These are phyloP conservation scores for Aspergillus chevalieri DNA, from an alignment of 2,329 filamentous ascomycete genomes.

Conservation along the genomic window DNA sequence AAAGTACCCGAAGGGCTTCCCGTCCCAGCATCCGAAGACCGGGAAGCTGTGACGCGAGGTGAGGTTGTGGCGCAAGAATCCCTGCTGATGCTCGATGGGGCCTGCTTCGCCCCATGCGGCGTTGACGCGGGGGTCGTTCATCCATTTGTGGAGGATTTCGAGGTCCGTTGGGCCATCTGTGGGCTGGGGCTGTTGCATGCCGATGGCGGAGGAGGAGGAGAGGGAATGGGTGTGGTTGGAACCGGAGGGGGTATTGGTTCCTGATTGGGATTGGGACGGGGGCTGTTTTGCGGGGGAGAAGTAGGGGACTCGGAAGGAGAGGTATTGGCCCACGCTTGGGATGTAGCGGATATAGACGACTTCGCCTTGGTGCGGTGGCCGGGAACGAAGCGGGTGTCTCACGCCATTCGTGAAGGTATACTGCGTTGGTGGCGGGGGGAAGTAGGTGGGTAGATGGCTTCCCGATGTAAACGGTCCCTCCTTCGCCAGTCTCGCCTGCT, in stretches of 20 bases:
- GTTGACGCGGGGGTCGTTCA: constrained; percentile 75
- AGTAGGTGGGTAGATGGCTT: constrained; percentile 85
- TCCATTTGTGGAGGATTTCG: constrained; percentile 76
- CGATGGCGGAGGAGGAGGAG: constrained; percentile 29
- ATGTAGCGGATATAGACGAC: constrained; percentile 86
- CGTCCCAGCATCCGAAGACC: constrained; percentile 88
- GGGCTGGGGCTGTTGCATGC: constrained; percentile 29
- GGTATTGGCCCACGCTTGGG: constrained; percentile 72
- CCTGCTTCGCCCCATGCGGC: constrained; percentile 74
- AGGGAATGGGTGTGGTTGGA: constrained; percentile 18
- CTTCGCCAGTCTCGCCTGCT: constrained; percentile 18
- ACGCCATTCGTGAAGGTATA: constrained; percentile 73
- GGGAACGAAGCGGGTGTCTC: constrained; percentile 79
- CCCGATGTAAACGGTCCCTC: constrained; percentile 33
- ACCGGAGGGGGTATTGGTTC: constrained; percentile 15
- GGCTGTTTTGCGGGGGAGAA: constrained; percentile 45
- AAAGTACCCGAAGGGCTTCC: constrained; percentile 92
- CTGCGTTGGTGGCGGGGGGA: constrained; percentile 73
- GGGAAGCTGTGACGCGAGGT: constrained; percentile 73
- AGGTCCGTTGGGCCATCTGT: constrained; percentile 47
- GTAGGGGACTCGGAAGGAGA: constrained; percentile 79
- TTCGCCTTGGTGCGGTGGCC: constrained; percentile 83
- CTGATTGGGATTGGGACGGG: neutral
- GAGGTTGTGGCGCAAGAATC: constrained; percentile 63
- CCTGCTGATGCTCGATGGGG: constrained; percentile 51